phyloP scores from a whole-genome alignment of 2,329 filamentous ascomycete species.

The Periconia sp. region DNA sequence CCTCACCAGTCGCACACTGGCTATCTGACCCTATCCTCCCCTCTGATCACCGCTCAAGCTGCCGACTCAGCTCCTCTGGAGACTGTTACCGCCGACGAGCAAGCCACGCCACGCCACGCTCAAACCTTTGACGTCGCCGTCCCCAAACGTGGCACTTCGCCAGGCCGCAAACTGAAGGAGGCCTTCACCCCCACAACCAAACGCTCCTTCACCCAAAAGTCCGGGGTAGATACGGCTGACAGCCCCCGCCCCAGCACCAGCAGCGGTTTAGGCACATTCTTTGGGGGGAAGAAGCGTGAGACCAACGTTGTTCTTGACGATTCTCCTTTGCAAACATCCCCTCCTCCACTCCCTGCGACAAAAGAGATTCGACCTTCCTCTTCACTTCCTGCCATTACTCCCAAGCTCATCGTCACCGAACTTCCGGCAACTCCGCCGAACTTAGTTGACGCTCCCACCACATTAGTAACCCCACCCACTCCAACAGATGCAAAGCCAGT shows the following conservation, averaged over 20 bases:
- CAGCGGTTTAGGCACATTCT: conserved; percentile 47
- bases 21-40: conserved; percentile 53
- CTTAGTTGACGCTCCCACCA: conserved; percentile 51
- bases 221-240: conserved; percentile 30
- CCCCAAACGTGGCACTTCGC: conserved; percentile 65
- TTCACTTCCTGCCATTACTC: conserved; percentile 24
- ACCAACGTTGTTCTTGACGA: conserved; percentile 33
- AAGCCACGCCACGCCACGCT: conserved; percentile 31
- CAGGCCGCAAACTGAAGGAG: conserved; percentile 70
- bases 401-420: conserved; percentile 42
- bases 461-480: conserved; percentile 65
- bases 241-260: conserved; percentile 48
- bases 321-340: conserved; percentile 23
- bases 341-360: conserved; percentile 31
- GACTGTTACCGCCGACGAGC: conserved; percentile 35
- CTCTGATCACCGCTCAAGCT: conserved; percentile 45
- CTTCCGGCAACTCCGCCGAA: conserved; percentile 48
- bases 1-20: conserved; percentile 53
- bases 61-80: conserved; percentile 41
- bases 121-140: conserved; percentile 35
- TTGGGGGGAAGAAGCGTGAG: conserved; percentile 41
- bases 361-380: conserved; percentile 35
- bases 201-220: conserved; percentile 32
- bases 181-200: conserved; percentile 58
- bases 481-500: conserved; percentile 53